Base-by-base conservation (phyloP, 441 rosid genomes). In the Adansonia gregorii region DNA sequence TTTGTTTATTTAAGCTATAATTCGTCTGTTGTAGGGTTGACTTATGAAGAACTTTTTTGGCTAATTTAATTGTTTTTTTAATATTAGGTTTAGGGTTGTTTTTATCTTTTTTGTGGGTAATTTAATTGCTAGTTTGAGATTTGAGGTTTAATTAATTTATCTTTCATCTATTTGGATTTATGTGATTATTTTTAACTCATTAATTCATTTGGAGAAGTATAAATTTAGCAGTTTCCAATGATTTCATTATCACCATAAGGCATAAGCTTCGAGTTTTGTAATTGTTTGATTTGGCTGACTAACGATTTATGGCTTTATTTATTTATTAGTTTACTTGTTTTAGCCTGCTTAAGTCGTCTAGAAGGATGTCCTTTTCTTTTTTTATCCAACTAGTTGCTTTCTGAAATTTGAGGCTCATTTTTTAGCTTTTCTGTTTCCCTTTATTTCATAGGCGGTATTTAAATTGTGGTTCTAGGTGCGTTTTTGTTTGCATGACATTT, bases 11-110 rank as follows among this genome's bases (percentile, higher is more conserved):
- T 59, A 2, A 74, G 77, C 56, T 60, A 43, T 59, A 63, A 20
- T 39, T 72, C 20, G 35, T 61, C 45, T 24, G 74, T 49, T 76
- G 52, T 20, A 55, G 69, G 69, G 71, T 82, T 74, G 55, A 24
- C 35, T 55, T 31, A 59, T 49, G 58, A 74, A 45, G 61, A 31
- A 24, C n/a, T 4, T 9, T 14, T 24, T 63, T 61, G 11, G 20
- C 12, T 60, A 74, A 60, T 43, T 60, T 49, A 39, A 41, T 64
- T 63, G 6, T 2, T 45, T 12, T 49, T 24, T 49, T 6, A 10
- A 19, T 43, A 4, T 43, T 17, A 7, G 71, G 41, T 67, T 65
- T 66, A 51, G 8, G 3, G 24, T 20, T 15, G 54, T 17, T n/a
- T 41, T 24, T 41, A 0, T 17, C 6, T 35, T 64, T 15, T 15